Evolutionary conservation across 495 filamentous ascomycete species (phyloP), one percentile per base, ranked within the genome.

Genomic region (Paragyromitra xinjiangensis): DNA sequence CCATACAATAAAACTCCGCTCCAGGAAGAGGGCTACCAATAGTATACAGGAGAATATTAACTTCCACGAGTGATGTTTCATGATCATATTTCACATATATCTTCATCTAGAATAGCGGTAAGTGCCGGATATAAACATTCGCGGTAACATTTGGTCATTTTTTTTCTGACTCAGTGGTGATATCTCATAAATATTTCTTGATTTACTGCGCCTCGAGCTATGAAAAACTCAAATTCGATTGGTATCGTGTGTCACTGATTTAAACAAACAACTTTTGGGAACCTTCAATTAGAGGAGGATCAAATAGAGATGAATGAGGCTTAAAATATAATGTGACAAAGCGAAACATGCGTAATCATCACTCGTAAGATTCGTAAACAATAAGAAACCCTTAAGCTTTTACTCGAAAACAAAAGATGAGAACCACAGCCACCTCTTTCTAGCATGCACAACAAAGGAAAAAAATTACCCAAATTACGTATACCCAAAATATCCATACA

Each of bases 401-500:
- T 71, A 6, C 45, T 37, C 50, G 24, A 48, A 34, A 59, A 14
- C 53, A 71, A 71, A 71, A 39, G 37, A 71, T 56, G n/a, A 70
- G 3, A 29, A 74, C 48, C 50, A 6, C 29, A 34, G 29, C 53
- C 50, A 29, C 71, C 50, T 45, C 70, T 69, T 76, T 34, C 68
- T 59, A 29, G 29, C 29, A 34, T 34, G 29, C 29, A 34, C 29
- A 44, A 72, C 14, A 58, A 51, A 61, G n/a, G 56, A 39, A n/a
- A 50, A 40, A 37, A 37, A 42, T 4, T 56, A 56, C 65, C 48
- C 44, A 42, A n/a, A 67, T 19, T 29, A 22, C 19, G 19, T 22
- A 22, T 22, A 24, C 62, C 71, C 48, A 64, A 34, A n/a, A 37
- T 12, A 12, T 26, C 16, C 39, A 34, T 19, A 39, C 34, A 3